phyloP scores from a whole-genome alignment of 1,139 yeast species.

The Nakaseomyces delphensis region DNA sequence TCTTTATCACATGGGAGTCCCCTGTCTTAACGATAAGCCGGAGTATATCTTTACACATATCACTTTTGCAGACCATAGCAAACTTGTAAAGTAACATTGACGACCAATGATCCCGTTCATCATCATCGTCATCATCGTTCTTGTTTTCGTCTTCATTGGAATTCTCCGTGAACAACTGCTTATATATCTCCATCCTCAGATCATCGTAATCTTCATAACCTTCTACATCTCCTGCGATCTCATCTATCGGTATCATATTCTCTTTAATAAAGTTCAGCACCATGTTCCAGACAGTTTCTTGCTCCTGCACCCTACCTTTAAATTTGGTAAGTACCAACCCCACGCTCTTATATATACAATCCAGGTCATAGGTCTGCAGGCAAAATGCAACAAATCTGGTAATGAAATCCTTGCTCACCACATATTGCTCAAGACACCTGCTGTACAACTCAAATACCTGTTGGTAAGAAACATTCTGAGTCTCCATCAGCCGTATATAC shows the following conservation, averaged over 20 bases:
- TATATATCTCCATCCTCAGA: conserved; percentile 1
- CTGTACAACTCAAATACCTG: not conserved
- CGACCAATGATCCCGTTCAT: conserved; percentile 20
- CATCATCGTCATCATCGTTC: conserved; percentile 13
- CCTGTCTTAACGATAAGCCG: conserved; percentile 27
- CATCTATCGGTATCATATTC: conserved; percentile 27
- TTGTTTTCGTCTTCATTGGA: conserved; percentile 16
- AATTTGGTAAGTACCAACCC: not conserved
- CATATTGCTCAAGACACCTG: not conserved
- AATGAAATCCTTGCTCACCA: not conserved
- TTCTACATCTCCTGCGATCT: not conserved
- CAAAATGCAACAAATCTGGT: not conserved
- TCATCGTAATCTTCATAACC: not conserved
- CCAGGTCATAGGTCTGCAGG: not conserved
- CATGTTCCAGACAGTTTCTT: conserved; percentile 52
- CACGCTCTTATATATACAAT: not conserved
- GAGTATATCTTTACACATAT: conserved; percentile 17
- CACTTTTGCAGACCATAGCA: conserved; percentile 15
- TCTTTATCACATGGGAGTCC: conserved; percentile 19
- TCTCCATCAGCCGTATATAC: conserved; percentile 15
- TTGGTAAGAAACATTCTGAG: not conserved
- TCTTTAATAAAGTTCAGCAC: conserved; percentile 38
- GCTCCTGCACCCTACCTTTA: conserved; percentile 36
- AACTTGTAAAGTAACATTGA: conserved; percentile 28
- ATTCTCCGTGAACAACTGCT: not conserved